These are phyloP conservation scores for Lepiota brunneoincarnata DNA, from an alignment of 768 basidiomycete species.

Conservation along the genomic window DNA sequence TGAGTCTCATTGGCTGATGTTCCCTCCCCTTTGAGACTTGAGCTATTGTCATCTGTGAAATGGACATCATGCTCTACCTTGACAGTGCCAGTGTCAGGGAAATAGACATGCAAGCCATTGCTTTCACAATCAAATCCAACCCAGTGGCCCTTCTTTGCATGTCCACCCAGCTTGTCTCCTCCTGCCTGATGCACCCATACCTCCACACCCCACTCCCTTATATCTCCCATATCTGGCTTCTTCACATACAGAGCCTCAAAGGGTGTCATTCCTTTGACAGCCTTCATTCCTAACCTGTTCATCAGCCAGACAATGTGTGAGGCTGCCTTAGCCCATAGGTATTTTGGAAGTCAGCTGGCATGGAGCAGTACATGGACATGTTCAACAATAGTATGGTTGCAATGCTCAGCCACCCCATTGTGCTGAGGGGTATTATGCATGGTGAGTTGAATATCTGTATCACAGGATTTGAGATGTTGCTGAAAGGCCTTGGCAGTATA, in stretches of 20 bases:
- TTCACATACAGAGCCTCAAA: constrained; percentile 14
- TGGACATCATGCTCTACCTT: background rate
- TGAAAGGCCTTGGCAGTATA: no score
- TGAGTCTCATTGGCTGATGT: background rate
- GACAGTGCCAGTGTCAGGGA: background rate
- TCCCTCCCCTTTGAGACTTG: background rate
- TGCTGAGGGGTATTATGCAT: no score
- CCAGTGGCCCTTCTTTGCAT: constrained; percentile 26
- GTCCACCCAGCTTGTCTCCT: constrained; percentile 15
- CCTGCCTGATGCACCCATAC: constrained; percentile 24
- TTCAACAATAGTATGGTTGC: no score
- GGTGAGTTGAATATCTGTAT: no score
- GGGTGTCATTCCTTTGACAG: no score
- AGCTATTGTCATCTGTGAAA: background rate
- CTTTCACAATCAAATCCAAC: constrained; percentile 24
- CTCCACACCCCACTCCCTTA: constrained; percentile 31
- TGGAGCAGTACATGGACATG: no score
- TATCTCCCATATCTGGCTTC: constrained; percentile 22
- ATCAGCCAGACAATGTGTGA: no score
- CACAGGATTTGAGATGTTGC: no score
- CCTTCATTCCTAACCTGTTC: no score
- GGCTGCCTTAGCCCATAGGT: no score
- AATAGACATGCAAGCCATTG: background rate
- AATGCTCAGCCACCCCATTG: no score
- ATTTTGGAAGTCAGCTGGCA: no score